Conservation (phyloP, 1,139 yeast genomes). For the Kurtzmaniella quercitrusa region DNA sequence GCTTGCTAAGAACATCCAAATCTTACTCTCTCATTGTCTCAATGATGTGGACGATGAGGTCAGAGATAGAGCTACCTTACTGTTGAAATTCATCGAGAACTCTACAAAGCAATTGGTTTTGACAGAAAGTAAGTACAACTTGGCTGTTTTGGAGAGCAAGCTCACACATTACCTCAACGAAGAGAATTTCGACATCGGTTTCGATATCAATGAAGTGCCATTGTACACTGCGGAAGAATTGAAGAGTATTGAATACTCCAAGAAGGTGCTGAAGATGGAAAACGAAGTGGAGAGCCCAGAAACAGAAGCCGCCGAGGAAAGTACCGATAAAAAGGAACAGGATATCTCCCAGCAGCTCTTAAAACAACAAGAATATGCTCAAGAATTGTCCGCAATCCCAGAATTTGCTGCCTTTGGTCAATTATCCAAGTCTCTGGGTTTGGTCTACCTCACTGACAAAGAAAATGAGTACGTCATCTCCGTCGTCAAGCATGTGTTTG, state of each 20-base stretch:
- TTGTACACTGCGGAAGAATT: slow-evolving; percentile 59
- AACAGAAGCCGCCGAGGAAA: slow-evolving; percentile 15
- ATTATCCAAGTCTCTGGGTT: slow-evolving; percentile 66
- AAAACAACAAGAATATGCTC: slow-evolving; percentile 59
- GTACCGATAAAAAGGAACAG: slow-evolving; percentile 26
- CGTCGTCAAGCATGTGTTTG: slow-evolving; percentile 77
- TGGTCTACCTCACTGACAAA: slow-evolving; percentile 75
- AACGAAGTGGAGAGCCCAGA: slow-evolving; percentile 12
- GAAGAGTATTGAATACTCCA: slow-evolving; percentile 54
- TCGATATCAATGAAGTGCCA: slow-evolving; percentile 68
- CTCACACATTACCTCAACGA: slow-evolving; percentile 68
- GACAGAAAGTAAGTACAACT: slow-evolving; percentile 66
- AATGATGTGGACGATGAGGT: slow-evolving; percentile 95
- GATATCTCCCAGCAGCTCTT: slow-evolving; percentile 24
- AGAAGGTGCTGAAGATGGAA: slow-evolving; percentile 52
- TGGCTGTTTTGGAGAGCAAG: slow-evolving; percentile 72
- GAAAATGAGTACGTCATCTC: slow-evolving; percentile 92
- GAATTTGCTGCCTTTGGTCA: slow-evolving; percentile 71
- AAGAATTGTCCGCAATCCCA: slow-evolving; percentile 61
- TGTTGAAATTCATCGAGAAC: slow-evolving; percentile 61
- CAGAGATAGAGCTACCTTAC: slow-evolving; percentile 93
- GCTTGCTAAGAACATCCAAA: slow-evolving; percentile 65
- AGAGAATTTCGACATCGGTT: slow-evolving; percentile 57
- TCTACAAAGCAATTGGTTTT: slow-evolving; percentile 55
- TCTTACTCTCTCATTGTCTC: slow-evolving; percentile 75